These are phyloP conservation scores for Saccharomycopsis schoenii DNA, from an alignment of 805 yeast species.

Conservation along the genomic window DNA sequence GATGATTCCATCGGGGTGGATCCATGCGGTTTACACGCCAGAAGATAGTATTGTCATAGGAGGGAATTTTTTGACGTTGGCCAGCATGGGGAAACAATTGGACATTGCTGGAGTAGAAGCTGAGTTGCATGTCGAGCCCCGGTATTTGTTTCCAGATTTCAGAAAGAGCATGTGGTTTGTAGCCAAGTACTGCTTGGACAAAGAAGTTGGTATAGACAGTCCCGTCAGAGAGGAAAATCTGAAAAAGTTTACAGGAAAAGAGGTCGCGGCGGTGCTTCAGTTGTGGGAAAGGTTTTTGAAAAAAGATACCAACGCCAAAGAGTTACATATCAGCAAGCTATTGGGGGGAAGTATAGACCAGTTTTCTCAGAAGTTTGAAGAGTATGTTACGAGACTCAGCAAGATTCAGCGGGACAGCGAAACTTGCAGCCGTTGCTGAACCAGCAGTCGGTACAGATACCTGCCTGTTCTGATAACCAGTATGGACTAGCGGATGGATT, in stretches of 20 bases:
- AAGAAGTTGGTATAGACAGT: neutral
- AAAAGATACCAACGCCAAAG: neutral
- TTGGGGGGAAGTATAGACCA: neutral
- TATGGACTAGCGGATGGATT: no score
- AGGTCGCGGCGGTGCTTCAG: neutral
- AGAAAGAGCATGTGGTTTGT: slow-evolving; percentile 55
- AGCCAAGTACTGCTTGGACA: slow-evolving; percentile 5
- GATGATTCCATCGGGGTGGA: slow-evolving; percentile 88
- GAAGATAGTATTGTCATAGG: slow-evolving; percentile 75
- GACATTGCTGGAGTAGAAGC: slow-evolving; percentile 53
- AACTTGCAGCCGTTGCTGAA: neutral
- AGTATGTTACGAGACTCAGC: neutral
- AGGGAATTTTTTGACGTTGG: slow-evolving; percentile 70
- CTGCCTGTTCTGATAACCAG: no score
- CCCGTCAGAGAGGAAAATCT: neutral
- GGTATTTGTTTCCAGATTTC: slow-evolving; percentile 73
- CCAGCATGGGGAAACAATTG: slow-evolving; percentile 55
- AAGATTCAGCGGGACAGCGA: no score
- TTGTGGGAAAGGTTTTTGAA: neutral
- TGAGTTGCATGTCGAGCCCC: slow-evolving; percentile 60
- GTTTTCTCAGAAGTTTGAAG: neutral
- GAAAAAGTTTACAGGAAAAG: neutral
- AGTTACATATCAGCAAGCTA: neutral
- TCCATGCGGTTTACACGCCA: slow-evolving; percentile 82
- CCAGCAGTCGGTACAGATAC: no score